Evolutionary conservation across 805 yeast species (phyloP).

Genomic region (Alloascoidea hylecoeti): DNA sequence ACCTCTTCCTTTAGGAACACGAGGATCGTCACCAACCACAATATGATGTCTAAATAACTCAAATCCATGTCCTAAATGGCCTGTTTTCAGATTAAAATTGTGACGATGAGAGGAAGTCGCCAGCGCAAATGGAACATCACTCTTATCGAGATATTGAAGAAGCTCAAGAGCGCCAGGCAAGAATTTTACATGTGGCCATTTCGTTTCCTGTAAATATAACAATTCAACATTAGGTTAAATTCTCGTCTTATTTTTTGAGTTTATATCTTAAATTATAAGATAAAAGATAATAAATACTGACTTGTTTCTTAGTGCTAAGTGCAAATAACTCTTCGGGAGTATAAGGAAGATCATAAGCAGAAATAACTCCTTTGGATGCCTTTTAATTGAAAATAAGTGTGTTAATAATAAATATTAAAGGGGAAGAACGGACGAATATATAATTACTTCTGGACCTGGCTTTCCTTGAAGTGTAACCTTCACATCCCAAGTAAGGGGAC

Average conservation of each 20-base stretch:
- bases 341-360: conserved; percentile 51
- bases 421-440: neutral
- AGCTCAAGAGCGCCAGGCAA: conserved; percentile 81
- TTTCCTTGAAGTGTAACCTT: conserved; percentile 82
- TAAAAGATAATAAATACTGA: conserved; percentile 2
- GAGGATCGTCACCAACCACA: conserved; percentile 80
- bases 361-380: conserved; percentile 51
- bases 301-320: conserved; percentile 38
- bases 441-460: conserved; percentile 51
- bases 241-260: too few relatives aligned
- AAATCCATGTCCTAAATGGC: conserved; percentile 50
- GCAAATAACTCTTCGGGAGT: conserved; percentile 51
- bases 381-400: neutral
- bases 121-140: conserved; percentile 65
- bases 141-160: conserved; percentile 33
- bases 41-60: conserved; percentile 46
- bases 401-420: neutral
- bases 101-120: conserved; percentile 69
- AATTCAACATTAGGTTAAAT: too few relatives aligned
- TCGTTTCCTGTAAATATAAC: conserved; percentile 11
- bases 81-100: conserved; percentile 62
- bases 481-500: conserved; percentile 77
- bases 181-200: conserved; percentile 53
- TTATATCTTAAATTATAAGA: neutral
- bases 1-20: conserved; percentile 77